Evolutionary conservation across 2,329 filamentous ascomycete genomes (phyloP).

Genomic region (Aspergillus fumigatus): DNA sequence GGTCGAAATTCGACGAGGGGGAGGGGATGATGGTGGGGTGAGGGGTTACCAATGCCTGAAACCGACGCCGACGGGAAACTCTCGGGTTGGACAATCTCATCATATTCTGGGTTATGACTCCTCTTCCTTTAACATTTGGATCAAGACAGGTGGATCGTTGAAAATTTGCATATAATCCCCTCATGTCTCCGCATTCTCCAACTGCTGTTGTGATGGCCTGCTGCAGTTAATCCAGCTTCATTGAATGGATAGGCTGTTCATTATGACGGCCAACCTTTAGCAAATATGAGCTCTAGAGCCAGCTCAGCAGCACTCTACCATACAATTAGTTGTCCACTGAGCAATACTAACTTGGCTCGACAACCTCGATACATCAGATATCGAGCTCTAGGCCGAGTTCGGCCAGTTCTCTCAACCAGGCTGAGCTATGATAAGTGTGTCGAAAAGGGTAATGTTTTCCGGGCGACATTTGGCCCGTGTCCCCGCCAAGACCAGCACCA

Average conservation of each 20-base stretch:
- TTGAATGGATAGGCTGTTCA: neutral
- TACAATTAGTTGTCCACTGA: neutral
- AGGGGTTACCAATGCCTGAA: neutral
- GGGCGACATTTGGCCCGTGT: slow-evolving; percentile 4
- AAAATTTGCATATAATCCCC: neutral
- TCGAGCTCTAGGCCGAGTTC: neutral
- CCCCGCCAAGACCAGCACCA: neutral
- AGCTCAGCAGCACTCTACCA: neutral
- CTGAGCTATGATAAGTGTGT: slow-evolving; percentile 12
- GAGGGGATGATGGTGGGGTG: slow-evolving; percentile 7
- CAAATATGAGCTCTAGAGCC: neutral
- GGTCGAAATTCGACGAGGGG: slow-evolving; percentile 4
- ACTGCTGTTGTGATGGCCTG: neutral
- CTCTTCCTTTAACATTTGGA: neutral
- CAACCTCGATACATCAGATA: neutral
- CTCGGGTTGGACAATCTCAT: neutral
- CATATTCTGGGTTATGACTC: neutral
- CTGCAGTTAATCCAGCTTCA: neutral
- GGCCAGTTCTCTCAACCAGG: neutral
- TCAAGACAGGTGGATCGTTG: neutral
- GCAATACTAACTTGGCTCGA: neutral
- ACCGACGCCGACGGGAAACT: neutral
- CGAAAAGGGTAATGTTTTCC: slow-evolving; percentile 18
- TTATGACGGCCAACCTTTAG: neutral
- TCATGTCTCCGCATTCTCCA: neutral